Conservation (phyloP, 1,284 basidiomycete genomes). For the Boletus semigastroideus region DNA sequence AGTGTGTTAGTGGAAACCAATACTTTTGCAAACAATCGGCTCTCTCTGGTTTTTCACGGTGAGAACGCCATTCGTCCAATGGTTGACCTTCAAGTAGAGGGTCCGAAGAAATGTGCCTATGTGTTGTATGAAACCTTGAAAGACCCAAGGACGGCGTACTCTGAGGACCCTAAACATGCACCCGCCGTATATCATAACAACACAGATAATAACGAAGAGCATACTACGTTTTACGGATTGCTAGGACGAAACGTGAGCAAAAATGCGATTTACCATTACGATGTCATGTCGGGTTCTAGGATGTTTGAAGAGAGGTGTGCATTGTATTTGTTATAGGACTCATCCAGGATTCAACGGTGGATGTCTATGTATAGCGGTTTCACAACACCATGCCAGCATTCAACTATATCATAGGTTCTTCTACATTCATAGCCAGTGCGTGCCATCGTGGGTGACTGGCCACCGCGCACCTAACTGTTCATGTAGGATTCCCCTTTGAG, state of each 20-base stretch:
- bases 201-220: conserved; percentile 19
- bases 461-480: neutral
- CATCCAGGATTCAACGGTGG: neutral
- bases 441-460: neutral
- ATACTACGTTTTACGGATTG: conserved; percentile 32
- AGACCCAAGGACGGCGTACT: conserved; percentile 20
- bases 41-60: conserved; percentile 32
- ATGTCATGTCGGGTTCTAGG: conserved; percentile 6
- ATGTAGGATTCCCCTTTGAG: conserved; percentile 29
- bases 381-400: conserved; percentile 28
- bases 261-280: neutral
- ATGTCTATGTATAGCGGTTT: conserved; percentile 23
- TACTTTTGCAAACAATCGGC: conserved; percentile 36
- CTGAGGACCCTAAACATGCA: conserved; percentile 14
- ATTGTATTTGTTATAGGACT: neutral
- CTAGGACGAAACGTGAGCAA: conserved; percentile 24
- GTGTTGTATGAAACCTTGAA: conserved; percentile 32
- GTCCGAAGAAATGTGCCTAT: conserved; percentile 17
- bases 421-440: conserved; percentile 25
- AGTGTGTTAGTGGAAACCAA: conserved; percentile 31
- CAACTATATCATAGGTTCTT: conserved; percentile 26
- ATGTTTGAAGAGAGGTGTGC: conserved; percentile 19
- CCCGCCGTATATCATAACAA: conserved; percentile 22
- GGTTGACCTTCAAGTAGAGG: conserved; percentile 22
- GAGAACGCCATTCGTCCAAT: conserved; percentile 26